Base-by-base conservation (phyloP, 164 flowering plant genomes). In the Umbellularia californica region DNA sequence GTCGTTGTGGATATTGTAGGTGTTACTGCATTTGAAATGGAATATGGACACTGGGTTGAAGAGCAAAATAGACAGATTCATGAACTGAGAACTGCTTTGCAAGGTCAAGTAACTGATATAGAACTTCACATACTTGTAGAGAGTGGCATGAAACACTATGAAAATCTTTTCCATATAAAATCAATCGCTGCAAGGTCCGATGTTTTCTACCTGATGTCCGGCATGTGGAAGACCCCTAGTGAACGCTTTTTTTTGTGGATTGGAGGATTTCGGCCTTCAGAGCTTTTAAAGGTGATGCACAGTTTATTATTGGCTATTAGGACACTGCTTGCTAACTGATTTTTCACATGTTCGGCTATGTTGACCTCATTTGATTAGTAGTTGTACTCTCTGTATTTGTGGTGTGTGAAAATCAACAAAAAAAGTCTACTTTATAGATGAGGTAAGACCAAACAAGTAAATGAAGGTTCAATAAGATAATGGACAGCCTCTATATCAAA, bases 191-290 rank as follows among this genome's bases (percentile, higher is more conserved):
- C 98, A 55, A 90, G 87, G 76, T 86, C 88, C 72, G 99, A 92
- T 77, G 97, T 93, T 22, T 93, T 92, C 83, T 93, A 86, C 73
- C 71, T 95, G 66, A 90, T 95, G 84, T 90, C 91, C 63, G 97
- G 99, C 78, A 85, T 90, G 92, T 95, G 97, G 97, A 90, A 83
- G 82, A 86, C 97, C 22, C 75, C 94, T 50, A 87, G 94, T 25
- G 99, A 95, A 69, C 87, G 97, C 1, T 86, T 90, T 81, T 95
- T 95, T 83, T 79, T 87, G 30, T 95, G 99, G 99, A 92, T 95
- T 58, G 99, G 99, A 76, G 99, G 99, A 55, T 92, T 88, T 80
- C 95, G 99, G 65, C 97, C 99, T 25, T 95, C 99, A 14, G 97
- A 92, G 81, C 87, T 95, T 77, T 84, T 95, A 70, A 89, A 90